Percentiles rank a stretch among this genome's conserved stretches.
Evolutionary conservation across 2,329 filamentous ascomycete genomes (phyloP).

Genomic region (Aspergillus clavatus): DNA sequence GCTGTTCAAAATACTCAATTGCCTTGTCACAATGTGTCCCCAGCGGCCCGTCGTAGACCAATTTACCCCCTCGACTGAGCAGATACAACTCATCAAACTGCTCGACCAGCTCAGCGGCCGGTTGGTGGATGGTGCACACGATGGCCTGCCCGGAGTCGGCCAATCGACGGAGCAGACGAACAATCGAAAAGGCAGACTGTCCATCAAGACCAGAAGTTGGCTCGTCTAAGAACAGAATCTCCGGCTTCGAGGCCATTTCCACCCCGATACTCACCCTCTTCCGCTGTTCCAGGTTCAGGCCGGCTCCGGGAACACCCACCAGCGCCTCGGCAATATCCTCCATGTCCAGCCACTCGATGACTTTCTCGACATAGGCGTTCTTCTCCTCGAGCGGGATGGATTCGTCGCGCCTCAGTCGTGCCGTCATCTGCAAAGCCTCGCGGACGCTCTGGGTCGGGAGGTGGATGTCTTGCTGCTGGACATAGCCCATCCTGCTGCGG

Average conservation of each 20-base stretch:
- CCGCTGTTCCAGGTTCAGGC: conserved; percentile 52
- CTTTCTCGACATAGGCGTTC: conserved; percentile 72
- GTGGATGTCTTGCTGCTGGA: conserved; percentile 67
- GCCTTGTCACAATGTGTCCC: no score
- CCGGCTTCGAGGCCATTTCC: conserved; percentile 79
- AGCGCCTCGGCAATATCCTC: conserved; percentile 76
- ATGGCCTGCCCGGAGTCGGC: conserved; percentile 78
- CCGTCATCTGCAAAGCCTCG: conserved; percentile 76
- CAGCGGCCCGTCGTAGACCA: no score
- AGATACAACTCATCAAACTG: conserved; percentile 61
- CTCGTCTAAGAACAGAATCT: conserved; percentile 79
- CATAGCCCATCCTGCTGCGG: conserved; percentile 59
- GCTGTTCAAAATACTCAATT: no score
- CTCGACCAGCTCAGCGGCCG: conserved; percentile 81
- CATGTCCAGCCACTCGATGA: conserved; percentile 78
- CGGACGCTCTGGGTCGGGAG: conserved; percentile 74
- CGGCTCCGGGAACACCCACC: conserved; percentile 77
- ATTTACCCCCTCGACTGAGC: conserved; percentile 56
- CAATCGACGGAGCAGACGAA: conserved; percentile 73
- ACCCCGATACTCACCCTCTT: conserved; percentile 80
- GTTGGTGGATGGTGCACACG: conserved; percentile 86
- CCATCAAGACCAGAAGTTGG: conserved; percentile 83
- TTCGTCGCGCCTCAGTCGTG: conserved; percentile 74
- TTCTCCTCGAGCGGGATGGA: conserved; percentile 65
- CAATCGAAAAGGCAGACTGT: conserved; percentile 81